These are phyloP conservation scores for Pythium utonaiense DNA, from an alignment of 352 stramenopile genomes.

Conservation along the genomic window DNA sequence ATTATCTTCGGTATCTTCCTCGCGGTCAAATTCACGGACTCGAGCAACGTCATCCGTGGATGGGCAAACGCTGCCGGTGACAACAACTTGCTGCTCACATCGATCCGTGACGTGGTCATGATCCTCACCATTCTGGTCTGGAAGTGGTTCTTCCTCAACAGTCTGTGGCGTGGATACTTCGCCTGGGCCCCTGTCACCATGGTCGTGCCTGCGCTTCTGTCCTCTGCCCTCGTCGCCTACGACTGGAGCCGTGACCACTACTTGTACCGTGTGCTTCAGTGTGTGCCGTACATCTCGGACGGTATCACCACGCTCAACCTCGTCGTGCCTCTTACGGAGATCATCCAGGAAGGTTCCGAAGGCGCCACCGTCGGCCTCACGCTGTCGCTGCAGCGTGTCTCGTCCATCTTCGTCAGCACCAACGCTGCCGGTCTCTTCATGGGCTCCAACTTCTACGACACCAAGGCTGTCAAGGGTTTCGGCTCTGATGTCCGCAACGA, in stretches of 20 bases:
- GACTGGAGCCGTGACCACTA: slow-evolving; percentile 48
- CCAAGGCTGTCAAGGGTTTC: slow-evolving; percentile 26
- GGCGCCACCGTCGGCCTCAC: slow-evolving; percentile 54
- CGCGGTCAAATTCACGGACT: slow-evolving; percentile 51
- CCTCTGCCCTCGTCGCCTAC: slow-evolving; percentile 36
- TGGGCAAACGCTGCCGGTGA: slow-evolving; percentile 38
- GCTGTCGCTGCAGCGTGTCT: slow-evolving; percentile 51
- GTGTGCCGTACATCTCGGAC: slow-evolving; percentile 44
- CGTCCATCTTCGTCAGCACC: slow-evolving; percentile 58
- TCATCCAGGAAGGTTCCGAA: slow-evolving; percentile 62
- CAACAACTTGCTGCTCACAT: slow-evolving; percentile 41
- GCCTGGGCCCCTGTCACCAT: slow-evolving; percentile 42
- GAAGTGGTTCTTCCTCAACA: slow-evolving; percentile 60
- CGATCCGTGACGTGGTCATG: slow-evolving; percentile 53
- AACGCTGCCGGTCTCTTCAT: slow-evolving; percentile 42
- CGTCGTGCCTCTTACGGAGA: slow-evolving; percentile 61
- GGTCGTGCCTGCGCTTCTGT: slow-evolving; percentile 47
- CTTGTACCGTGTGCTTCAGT: slow-evolving; percentile 54
- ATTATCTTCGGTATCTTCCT: slow-evolving; percentile 59
- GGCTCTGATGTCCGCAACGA: slow-evolving; percentile 33
- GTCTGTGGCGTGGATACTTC: slow-evolving; percentile 53
- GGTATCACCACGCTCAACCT: slow-evolving; percentile 51
- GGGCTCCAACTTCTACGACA: slow-evolving; percentile 46
- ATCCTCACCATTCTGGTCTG: slow-evolving; percentile 49
- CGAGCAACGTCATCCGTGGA: slow-evolving; percentile 31